Base-by-base conservation (phyloP, 495 filamentous ascomycete genomes). In the Penicillium desertorum region DNA sequence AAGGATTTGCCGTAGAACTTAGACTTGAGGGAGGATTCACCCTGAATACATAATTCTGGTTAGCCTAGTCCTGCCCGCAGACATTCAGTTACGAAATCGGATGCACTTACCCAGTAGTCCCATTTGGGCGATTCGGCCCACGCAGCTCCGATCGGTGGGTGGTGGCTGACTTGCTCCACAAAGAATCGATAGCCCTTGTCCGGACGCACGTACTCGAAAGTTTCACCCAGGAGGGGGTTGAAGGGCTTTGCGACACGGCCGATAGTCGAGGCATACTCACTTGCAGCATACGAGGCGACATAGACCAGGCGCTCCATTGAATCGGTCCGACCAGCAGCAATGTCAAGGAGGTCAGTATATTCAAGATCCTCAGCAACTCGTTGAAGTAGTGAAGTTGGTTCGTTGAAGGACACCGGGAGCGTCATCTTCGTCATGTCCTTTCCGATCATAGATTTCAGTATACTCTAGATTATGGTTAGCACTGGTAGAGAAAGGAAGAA, bases 381-480 rank as follows among this genome's bases (percentile, higher is more conserved):
- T 65, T 98, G 92, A 20, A 98, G 83, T n/a, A 98, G 76, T 17
- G 94, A 98, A 11, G 94, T 98, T 12, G 95, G 95, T 73, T 98
- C 94, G 70, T 98, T 98, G 78, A 98, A 98, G 11, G 94, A 96
- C 5, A 98, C 94, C 0, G 94, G 94, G 5, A 98, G 80, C 3
- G 94, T 98, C 94, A 98, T 98, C 76, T 92, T 97, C 19, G 94
- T 98, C 94, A 98, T 98, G 69, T 98, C 94, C 70, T 98, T 98
- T 54, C 94, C 94, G 65, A 98, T 96, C 94, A 98, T 98, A 41
- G 94, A 98, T 78, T 98, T 98, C 47, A 98, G 74, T 59, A 98
- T 96, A 56, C 88, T 87, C 93, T 98, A 58, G 51, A n/a, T 11
- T 48, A 52, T 20, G 17, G 75, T 74, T 11, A 48, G 25, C 56